phyloP scores from a whole-genome alignment of 1,139 yeast genomes.

The Meyerozyma athensensis region DNA sequence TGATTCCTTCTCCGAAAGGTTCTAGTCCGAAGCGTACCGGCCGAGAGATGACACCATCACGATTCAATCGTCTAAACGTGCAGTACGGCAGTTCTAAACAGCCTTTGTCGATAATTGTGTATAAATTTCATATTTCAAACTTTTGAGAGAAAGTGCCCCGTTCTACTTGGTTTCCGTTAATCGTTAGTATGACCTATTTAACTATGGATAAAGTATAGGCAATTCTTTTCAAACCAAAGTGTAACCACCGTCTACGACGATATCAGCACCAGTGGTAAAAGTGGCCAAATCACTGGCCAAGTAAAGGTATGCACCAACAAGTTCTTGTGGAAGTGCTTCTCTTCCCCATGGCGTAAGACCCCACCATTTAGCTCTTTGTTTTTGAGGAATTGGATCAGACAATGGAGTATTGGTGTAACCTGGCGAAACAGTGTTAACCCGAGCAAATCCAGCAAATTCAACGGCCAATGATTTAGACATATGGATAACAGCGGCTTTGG shows the following conservation, averaged over 20 bases:
- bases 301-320: slow-evolving; percentile 41
- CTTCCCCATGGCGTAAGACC: slow-evolving; percentile 36
- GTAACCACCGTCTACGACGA: slow-evolving; percentile 86
- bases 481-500: slow-evolving; percentile 56
- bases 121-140: too few relatives aligned
- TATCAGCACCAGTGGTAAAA: slow-evolving; percentile 78
- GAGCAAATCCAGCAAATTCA: slow-evolving; percentile 49
- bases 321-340: slow-evolving; percentile 37
- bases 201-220: background rate
- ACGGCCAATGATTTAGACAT: slow-evolving; percentile 50
- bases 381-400: slow-evolving; percentile 40
- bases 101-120: too few relatives aligned
- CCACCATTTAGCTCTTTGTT: slow-evolving; percentile 33
- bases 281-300: slow-evolving; percentile 57
- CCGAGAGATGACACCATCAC: too few relatives aligned
- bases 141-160: too few relatives aligned
- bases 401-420: slow-evolving; percentile 55
- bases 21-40: too few relatives aligned
- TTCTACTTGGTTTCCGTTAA: too few relatives aligned
- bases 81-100: too few relatives aligned
- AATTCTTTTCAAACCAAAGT: background rate
- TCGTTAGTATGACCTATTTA: too few relatives aligned
- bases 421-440: slow-evolving; percentile 54
- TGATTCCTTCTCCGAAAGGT: too few relatives aligned
- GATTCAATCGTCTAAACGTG: too few relatives aligned